Evolutionary conservation across 169 alveolate genomes (phyloP).

Genomic region (Babesia ovis): DNA sequence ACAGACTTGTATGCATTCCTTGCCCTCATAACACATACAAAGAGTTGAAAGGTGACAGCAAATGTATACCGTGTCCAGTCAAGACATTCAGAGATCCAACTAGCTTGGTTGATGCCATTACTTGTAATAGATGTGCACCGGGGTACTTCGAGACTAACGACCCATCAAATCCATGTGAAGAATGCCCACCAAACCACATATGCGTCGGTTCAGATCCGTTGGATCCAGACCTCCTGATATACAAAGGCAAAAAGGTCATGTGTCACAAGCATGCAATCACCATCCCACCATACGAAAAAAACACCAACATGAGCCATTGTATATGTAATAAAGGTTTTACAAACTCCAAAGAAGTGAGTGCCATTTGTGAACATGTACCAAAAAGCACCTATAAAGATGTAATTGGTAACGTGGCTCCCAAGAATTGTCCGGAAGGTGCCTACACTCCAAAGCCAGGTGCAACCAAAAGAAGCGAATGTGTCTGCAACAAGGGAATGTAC

Average conservation of each 20-base stretch:
- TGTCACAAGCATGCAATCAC: constrained; percentile 77
- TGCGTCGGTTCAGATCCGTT: constrained; percentile 80
- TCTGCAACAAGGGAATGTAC: constrained; percentile 67
- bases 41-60: constrained; percentile 19
- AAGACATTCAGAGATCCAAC: constrained; percentile 53
- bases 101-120: constrained; percentile 31
- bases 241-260: constrained; percentile 69
- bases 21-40: constrained; percentile 45
- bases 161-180: constrained; percentile 66
- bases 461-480: constrained; percentile 57
- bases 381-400: constrained; percentile 71
- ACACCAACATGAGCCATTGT: constrained; percentile 67
- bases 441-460: constrained; percentile 72
- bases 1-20: constrained; percentile 40
- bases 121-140: constrained; percentile 73
- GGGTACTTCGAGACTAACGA: constrained; percentile 75
- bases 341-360: constrained; percentile 10
- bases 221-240: constrained; percentile 42
- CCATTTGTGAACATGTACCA: constrained; percentile 64
- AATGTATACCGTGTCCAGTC: constrained; percentile 53
- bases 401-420: constrained; percentile 70
- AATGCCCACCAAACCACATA: constrained; percentile 75
- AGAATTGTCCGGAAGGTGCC: constrained; percentile 78
- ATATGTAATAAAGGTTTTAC: constrained; percentile 74
- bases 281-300: constrained; percentile 68